Evolutionary conservation across 2,329 filamentous ascomycete genomes (phyloP).

Genomic region (Nothophoma quercina): DNA sequence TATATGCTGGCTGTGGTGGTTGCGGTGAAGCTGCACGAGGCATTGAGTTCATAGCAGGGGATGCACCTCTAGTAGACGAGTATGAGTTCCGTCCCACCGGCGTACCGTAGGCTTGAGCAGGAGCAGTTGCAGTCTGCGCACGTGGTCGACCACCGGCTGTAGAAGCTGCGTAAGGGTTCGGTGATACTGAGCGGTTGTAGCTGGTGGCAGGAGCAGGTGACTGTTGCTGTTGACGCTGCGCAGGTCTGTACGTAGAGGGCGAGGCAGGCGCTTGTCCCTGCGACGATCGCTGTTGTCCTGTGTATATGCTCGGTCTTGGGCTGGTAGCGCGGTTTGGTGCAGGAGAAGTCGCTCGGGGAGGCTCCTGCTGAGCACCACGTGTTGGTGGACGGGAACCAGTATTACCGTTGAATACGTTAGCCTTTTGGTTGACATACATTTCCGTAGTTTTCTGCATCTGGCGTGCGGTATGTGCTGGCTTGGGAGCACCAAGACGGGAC

Average conservation of each 20-base stretch:
- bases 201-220: conserved; percentile 24
- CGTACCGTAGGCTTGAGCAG: conserved; percentile 42
- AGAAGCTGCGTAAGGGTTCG: conserved; percentile 66
- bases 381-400: conserved; percentile 64
- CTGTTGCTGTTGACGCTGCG: conserved; percentile 18
- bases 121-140: conserved; percentile 50
- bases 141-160: conserved; percentile 41
- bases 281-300: conserved; percentile 21
- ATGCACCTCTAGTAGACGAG: conserved; percentile 47
- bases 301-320: conserved; percentile 65
- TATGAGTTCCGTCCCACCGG: conserved; percentile 47
- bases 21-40: conserved; percentile 55
- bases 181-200: conserved; percentile 54
- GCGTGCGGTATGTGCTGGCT: conserved; percentile 88
- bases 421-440: conserved; percentile 83
- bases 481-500: conserved; percentile 83
- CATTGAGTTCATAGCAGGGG: conserved; percentile 47
- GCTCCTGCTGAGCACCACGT: conserved; percentile 58
- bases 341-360: conserved; percentile 67
- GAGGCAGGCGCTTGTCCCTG: conserved; percentile 24
- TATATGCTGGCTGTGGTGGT: conserved; percentile 49
- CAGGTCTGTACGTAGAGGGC: conserved; percentile 14
- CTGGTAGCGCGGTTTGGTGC: conserved; percentile 65
- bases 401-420: conserved; percentile 72
- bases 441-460: conserved; percentile 96